Conservation (phyloP, 345 rosid species). For the Eucalyptus cloeziana region DNA sequence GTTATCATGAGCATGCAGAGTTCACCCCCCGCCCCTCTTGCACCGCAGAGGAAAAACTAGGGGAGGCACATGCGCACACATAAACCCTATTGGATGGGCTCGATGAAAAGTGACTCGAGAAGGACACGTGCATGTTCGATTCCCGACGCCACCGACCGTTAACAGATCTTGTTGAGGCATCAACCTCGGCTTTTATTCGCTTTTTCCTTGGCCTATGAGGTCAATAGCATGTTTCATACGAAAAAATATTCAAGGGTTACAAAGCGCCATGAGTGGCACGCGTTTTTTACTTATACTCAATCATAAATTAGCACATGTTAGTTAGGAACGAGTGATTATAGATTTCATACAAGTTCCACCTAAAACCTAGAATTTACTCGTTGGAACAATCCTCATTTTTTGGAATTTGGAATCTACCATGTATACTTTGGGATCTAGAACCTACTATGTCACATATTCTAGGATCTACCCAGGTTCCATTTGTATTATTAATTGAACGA, state of each 20-base stretch:
- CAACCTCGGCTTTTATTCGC: background rate
- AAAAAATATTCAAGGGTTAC: too few species aligned
- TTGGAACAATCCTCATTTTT: too few species aligned
- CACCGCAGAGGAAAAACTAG: background rate
- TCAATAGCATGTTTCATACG: background rate
- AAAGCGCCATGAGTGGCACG: too few species aligned
- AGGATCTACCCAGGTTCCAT: accelerated
- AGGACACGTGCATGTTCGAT: background rate
- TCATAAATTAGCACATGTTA: too few species aligned
- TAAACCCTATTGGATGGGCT: background rate
- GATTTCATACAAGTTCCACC: accelerated
- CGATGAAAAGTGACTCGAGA: background rate
- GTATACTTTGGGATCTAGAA: too few species aligned
- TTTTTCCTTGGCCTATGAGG: background rate
- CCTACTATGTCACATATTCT: accelerated
- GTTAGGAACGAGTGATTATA: too few species aligned
- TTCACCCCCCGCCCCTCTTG: background rate
- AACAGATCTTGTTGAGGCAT: background rate
- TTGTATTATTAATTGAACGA: too few species aligned
- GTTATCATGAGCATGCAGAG: background rate
- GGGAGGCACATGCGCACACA: background rate
- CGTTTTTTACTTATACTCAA: too few species aligned
- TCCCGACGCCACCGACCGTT: background rate
- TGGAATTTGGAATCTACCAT: accelerated
- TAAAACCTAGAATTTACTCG: accelerated